Conservation (phyloP, 2,329 filamentous ascomycete species). For the Penicillium rolfsii region DNA sequence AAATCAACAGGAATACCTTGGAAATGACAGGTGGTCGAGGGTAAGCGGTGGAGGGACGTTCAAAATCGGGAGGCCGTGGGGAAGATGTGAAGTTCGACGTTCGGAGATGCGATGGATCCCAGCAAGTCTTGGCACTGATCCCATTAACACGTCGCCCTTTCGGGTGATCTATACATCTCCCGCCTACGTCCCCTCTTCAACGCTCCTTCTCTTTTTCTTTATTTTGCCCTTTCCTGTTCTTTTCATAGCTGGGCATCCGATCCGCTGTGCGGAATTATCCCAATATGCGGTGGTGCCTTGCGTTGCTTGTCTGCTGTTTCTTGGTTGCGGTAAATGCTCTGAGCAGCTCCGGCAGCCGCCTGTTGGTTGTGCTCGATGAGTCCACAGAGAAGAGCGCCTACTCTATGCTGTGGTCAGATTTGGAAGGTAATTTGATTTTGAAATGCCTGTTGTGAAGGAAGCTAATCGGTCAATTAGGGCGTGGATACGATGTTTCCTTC, state of each 20-base stretch:
- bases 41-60: conserved; percentile 19
- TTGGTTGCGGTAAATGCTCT: conserved; percentile 62
- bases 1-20: conserved; percentile 6
- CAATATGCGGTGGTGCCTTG: conserved; percentile 75
- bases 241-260: conserved; percentile 24
- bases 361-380: conserved; percentile 87
- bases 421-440: conserved; percentile 46
- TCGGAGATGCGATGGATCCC: conserved; percentile 33
- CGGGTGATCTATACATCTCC: conserved; percentile 31
- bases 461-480: conserved; percentile 49
- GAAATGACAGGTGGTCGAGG: conserved; percentile 13
- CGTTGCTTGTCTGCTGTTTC: conserved; percentile 69
- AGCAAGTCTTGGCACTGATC: conserved; percentile 43
- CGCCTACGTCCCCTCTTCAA: conserved; percentile 20
- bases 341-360: conserved; percentile 75
- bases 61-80: conserved; percentile 32
- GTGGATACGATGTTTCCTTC: conserved; percentile 80
- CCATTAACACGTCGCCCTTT: conserved; percentile 51
- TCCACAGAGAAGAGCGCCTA: conserved; percentile 78
- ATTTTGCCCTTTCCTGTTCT: conserved; percentile 20
- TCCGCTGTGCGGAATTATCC: conserved; percentile 41
- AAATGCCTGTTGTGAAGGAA: background rate
- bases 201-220: conserved; percentile 19
- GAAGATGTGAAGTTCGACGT: conserved; percentile 37
- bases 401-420: conserved; percentile 68